These are phyloP conservation scores for Geotrichum reessii DNA, from an alignment of 1,139 yeast genomes.

Conservation along the genomic window DNA sequence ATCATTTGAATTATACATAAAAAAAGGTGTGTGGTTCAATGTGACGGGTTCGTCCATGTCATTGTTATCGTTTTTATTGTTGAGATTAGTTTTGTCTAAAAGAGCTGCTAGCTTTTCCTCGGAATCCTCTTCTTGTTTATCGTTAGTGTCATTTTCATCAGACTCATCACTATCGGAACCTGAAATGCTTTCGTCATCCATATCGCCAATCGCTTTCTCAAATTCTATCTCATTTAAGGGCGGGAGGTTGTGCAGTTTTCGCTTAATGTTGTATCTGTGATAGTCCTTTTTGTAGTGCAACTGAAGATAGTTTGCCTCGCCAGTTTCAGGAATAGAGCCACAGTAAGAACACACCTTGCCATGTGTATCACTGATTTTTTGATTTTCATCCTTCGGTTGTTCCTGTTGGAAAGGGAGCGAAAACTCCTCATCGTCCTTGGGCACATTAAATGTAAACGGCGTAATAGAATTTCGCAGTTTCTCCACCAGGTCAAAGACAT, in stretches of 20 bases:
- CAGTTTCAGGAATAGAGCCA: slow-evolving; percentile 13
- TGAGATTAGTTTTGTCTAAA: slow-evolving; percentile 10
- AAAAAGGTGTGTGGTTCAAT: slow-evolving; percentile 17
- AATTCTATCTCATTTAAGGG: slow-evolving; percentile 56
- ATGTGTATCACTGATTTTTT: slow-evolving; percentile 3
- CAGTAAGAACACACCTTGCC: slow-evolving; percentile 15
- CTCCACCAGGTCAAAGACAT: slow-evolving; percentile 15
- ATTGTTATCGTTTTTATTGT: slow-evolving; percentile 2
- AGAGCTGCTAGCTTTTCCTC: slow-evolving; percentile 25
- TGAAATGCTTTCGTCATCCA: slow-evolving; percentile 49
- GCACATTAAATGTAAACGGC: slow-evolving; percentile 8
- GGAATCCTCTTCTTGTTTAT: slow-evolving; percentile 33
- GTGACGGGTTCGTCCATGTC: slow-evolving; percentile 5
- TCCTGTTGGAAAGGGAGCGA: background rate
- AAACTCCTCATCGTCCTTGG: background rate
- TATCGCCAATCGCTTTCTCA: slow-evolving; percentile 48
- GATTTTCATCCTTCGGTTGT: background rate
- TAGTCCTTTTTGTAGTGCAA: slow-evolving; percentile 58
- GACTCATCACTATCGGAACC: slow-evolving; percentile 36
- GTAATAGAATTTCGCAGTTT: slow-evolving; percentile 6
- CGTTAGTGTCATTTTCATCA: slow-evolving; percentile 24
- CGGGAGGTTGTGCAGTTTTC: slow-evolving; percentile 45
- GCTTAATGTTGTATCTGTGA: slow-evolving; percentile 56
- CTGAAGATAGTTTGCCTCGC: slow-evolving; percentile 27
- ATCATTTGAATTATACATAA: slow-evolving; percentile 32